Base-by-base conservation (phyloP, 169 alveolate genomes). In the Plasmodium malariae region DNA sequence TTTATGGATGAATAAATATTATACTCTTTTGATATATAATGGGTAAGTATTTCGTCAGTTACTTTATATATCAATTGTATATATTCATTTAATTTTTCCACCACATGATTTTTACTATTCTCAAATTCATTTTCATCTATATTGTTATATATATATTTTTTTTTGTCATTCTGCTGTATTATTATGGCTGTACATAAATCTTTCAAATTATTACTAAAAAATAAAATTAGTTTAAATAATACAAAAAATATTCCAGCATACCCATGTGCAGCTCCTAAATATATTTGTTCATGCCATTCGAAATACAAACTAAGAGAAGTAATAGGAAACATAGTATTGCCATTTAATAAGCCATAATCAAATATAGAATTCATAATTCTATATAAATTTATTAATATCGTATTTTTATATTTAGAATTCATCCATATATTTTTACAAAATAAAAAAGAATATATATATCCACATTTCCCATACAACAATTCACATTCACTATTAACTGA, bases 251-350 rank as follows among this genome's bases (percentile, higher is more conserved):
- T 78, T 3, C 89, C 89, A 43, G 89, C 76, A 55, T 78, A 78
- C 1, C 89, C 89, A 78, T 78, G 89, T 19, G 89, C 89, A 28
- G 78, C 76, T 14, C 89, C 89, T 48, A 78, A 55, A 57, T 78
- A 78, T 28, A 78, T 40, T 37, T 78, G 71, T 45, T 45, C 69
- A 63, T 78, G 89, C 89, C 89, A 78, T 78, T 78, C 78, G 2
- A 62, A 78, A 37, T 78, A 62, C 1, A 78, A 68, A 30, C 69
- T 34, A n/a, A 78, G 69, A 0, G 76, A 78, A 14, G 89, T 78
- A 24, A 62, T 37, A 54, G 43, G 17, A 67, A 24, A 32, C 62
- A 62, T 21, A 0, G 28, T 28, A 24, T 26, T 19, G 21, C 48
- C 59, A 43, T 78, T 43, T 62, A 32, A 1, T 24, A 78, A 62